Conservation (phyloP, 768 basidiomycete genomes). For the Chalciporus pseudorubinellus region DNA sequence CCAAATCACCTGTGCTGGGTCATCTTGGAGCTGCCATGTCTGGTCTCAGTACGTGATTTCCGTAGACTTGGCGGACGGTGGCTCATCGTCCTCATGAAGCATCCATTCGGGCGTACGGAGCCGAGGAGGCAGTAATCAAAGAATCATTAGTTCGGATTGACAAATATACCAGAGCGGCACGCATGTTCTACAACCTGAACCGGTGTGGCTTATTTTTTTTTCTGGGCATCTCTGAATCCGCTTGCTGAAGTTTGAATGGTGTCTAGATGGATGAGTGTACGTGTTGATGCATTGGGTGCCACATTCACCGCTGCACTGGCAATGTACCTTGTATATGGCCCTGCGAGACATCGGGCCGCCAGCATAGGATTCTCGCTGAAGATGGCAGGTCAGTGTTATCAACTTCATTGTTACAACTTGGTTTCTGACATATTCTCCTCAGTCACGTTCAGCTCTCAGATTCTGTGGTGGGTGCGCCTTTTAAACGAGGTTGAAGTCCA, state of each 20-base stretch:
- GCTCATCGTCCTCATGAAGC: slow-evolving; percentile 5
- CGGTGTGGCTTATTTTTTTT: slow-evolving; percentile 30
- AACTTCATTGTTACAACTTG: no score
- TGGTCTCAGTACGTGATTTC: slow-evolving; percentile 41
- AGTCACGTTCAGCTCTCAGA: slow-evolving; percentile 55
- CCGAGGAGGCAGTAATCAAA: slow-evolving; percentile 41
- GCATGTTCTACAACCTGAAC: slow-evolving; percentile 48
- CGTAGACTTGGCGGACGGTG: no score
- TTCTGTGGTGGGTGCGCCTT: slow-evolving; percentile 48
- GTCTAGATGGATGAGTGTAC: slow-evolving; percentile 45
- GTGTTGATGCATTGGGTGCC: slow-evolving; percentile 57
- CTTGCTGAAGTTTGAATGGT: slow-evolving; percentile 41
- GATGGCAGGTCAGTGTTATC: slow-evolving; percentile 37
- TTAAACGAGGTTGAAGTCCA: slow-evolving; percentile 45
- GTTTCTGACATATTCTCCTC: neutral
- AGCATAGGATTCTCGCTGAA: slow-evolving; percentile 41
- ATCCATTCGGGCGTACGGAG: slow-evolving; percentile 57
- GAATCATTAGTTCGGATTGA: slow-evolving; percentile 48
- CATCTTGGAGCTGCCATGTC: slow-evolving; percentile 52
- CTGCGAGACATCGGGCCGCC: slow-evolving; percentile 1
- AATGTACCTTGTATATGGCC: slow-evolving; percentile 48
- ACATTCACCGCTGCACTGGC: slow-evolving; percentile 51
- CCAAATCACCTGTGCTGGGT: slow-evolving; percentile 46
- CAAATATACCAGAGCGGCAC: slow-evolving; percentile 40
- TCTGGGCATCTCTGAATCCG: no score